Conservation (phyloP, 2,329 filamentous ascomycete genomes). For the Aspergillus pseudonomiae region DNA sequence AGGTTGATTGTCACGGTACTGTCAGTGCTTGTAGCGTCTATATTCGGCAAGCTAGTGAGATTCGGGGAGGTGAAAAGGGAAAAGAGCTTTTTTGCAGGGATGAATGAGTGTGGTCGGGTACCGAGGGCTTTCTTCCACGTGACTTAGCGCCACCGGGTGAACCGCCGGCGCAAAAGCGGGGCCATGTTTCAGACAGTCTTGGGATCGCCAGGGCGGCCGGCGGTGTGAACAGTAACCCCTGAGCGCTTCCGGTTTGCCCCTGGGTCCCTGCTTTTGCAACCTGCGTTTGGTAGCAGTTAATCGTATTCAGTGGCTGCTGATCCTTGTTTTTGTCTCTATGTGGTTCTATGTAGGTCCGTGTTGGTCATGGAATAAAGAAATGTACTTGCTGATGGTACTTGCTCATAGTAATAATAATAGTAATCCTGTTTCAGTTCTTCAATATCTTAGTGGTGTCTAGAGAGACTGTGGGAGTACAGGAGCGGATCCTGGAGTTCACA, state of each 20-base stretch:
- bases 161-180: constrained; percentile 5
- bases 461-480: not conserved
- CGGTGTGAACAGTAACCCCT: constrained; percentile 18
- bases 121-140: constrained; percentile 1
- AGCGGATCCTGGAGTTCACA: not conserved
- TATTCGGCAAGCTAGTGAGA: constrained; percentile 1
- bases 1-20: not conserved
- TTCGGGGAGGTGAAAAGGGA: not conserved
- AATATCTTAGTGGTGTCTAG: not conserved
- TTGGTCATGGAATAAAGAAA: not conserved
- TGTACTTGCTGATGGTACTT: not conserved
- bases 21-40: not conserved
- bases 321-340: not conserved
- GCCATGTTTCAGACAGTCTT: constrained; percentile 15
- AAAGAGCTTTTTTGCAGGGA: constrained; percentile 3
- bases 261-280: constrained; percentile 16
- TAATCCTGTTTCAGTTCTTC: not conserved
- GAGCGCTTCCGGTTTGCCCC: constrained; percentile 14
- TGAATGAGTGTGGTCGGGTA: constrained; percentile 2
- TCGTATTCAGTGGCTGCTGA: constrained; percentile 5
- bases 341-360: not conserved
- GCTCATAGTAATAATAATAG: not conserved
- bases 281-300: not conserved
- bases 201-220: constrained; percentile 16
- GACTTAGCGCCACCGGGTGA: constrained; percentile 1